Evolutionary conservation across 2,329 filamentous ascomycete species (phyloP), one percentile per base, ranked within the genome.

Genomic region (Trichoderma sp.): DNA sequence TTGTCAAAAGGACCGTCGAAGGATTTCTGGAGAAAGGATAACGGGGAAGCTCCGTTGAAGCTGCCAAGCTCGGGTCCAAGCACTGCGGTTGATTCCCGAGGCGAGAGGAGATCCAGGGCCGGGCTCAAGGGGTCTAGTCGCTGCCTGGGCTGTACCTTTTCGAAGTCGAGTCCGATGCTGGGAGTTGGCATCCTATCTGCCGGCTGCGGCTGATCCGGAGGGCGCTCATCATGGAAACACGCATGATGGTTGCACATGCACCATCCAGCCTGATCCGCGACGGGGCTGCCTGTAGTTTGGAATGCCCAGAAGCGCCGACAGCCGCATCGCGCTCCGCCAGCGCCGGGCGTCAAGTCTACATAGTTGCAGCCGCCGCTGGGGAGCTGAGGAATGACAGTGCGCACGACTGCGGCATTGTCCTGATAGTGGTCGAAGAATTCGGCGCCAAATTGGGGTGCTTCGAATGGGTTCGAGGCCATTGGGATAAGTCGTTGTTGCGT

Each of bases 171-270:
- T 69, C 79, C 80, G 67, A 72, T 22, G 25, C 29, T 29, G 22
- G 53, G 25, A 13, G 39, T 29, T 5, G 53, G 67, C 25, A 75
- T 71, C 64, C 75, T 70, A 45, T 71, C 68, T 17, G 73, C 71
- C 7, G 75, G 70, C 53, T 74, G 72, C 19, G 70, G 60, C 50
- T 68, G 61, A 22, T 74, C 71, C 61, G 70, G 70, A 58, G 71
- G 67, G 39, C 75, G 76, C 71, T 87, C 81, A 74, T 88, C 86
- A 70, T 89, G 86, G 70, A 82, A 89, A 75, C 86, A 89, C 64
- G 86, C 86, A 76, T 89, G 86, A 71, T 89, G 86, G 63, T 84
- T 84, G 73, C 86, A 89, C 86, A 88, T 88, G 77, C 86, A 89
- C 81, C 82, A 87, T 69, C 79, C 78, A 32, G 79, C 73, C 72